Conservation (phyloP, 495 filamentous ascomycete species). For the Neurospora sp. region DNA sequence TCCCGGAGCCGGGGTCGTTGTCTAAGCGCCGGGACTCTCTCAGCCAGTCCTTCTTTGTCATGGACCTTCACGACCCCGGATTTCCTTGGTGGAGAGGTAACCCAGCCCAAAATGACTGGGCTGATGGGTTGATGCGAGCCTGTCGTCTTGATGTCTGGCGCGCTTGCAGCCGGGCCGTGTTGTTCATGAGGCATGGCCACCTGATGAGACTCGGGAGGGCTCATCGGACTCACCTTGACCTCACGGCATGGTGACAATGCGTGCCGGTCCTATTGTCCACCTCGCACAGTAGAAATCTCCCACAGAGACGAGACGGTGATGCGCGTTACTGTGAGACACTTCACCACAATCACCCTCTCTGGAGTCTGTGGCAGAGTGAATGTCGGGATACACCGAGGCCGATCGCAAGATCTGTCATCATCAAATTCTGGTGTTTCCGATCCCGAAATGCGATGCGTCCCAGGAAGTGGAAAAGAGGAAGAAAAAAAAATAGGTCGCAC, state of each 20-base stretch:
- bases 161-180: background rate
- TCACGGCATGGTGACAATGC: background rate
- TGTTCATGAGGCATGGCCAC: background rate
- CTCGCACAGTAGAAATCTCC: background rate
- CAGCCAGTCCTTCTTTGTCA: slow-evolving; percentile 7
- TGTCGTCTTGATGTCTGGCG: background rate
- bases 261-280: background rate
- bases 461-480: background rate
- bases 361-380: background rate
- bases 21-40: slow-evolving; percentile 4
- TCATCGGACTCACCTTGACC: background rate
- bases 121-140: background rate
- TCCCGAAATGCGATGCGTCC: background rate
- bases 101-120: background rate
- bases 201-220: background rate
- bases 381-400: background rate
- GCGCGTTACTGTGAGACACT: background rate
- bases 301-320: background rate
- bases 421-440: background rate
- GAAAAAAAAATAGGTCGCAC: background rate
- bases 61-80: background rate
- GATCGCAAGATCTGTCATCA: background rate
- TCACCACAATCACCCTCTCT: background rate
- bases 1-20: slow-evolving; percentile 1
- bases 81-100: background rate